These are phyloP conservation scores for Fraxinus quadrangulata DNA, from an alignment of 257 asterid species.

Conservation along the genomic window DNA sequence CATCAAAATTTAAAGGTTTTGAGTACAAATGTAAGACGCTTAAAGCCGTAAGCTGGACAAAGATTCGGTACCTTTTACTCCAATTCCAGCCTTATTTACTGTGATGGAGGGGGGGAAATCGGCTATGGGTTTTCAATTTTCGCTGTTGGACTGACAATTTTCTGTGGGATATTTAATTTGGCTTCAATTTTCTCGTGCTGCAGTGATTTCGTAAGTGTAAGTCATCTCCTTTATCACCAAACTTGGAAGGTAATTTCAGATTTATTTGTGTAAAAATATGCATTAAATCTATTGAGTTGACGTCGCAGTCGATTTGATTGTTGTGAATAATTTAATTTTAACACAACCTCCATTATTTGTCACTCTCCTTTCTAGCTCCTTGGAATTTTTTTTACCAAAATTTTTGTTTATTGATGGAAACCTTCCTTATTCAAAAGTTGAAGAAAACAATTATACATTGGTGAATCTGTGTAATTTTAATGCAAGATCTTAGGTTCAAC, in stretches of 20 bases:
- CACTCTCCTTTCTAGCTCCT: neutral
- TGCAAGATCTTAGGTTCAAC: neutral
- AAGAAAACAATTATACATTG: neutral
- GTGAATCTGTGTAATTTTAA: no score
- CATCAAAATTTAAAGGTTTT: no score
- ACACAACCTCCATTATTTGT: no score
- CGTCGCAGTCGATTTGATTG: neutral
- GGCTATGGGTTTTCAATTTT: no score
- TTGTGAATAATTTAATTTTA: neutral
- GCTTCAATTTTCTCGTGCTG: neutral
- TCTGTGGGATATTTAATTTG: no score
- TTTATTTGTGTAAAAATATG: neutral
- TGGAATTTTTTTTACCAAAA: no score
- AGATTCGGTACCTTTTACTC: no score
- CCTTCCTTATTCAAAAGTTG: neutral
- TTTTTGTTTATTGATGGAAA: neutral
- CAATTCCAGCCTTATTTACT: no score
- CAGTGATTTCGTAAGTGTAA: neutral
- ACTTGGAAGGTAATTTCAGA: neutral
- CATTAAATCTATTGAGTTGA: neutral
- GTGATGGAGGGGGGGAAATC: no score
- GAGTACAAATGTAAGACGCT: no score
- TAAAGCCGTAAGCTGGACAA: no score
- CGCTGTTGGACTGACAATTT: no score
- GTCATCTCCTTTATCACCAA: neutral